Conservation (phyloP, 2,329 filamentous ascomycete genomes). For the Venturia oleaginea region DNA sequence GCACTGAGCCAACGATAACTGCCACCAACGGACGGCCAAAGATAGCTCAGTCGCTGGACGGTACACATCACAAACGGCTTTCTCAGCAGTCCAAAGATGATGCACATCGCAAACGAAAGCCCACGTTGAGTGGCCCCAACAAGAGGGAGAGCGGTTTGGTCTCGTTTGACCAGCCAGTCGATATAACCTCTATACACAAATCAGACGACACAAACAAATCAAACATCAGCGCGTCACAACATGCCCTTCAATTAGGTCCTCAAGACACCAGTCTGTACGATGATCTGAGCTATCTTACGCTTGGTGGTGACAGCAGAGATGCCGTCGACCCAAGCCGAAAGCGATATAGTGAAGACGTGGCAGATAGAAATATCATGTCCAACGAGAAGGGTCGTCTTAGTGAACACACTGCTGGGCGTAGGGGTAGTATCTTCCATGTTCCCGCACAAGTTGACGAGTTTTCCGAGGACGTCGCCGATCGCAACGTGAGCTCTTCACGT, state of each 20-base stretch:
- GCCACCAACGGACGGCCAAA: neutral
- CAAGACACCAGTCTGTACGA: neutral
- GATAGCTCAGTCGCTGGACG: neutral
- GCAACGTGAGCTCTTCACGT: neutral
- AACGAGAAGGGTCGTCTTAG: neutral
- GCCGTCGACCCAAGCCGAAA: constrained; percentile 11
- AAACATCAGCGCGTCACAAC: neutral
- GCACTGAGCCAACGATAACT: neutral
- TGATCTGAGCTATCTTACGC: constrained; percentile 17
- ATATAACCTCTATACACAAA: neutral
- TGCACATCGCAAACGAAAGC: neutral
- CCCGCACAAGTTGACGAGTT: neutral
- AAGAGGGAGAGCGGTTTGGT: neutral
- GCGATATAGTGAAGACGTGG: constrained; percentile 46
- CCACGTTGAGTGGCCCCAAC: neutral
- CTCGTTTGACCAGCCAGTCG: neutral
- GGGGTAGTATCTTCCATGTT: neutral
- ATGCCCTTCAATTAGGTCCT: neutral
- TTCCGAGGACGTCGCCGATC: neutral
- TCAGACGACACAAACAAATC: neutral
- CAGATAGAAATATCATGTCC: constrained; percentile 20
- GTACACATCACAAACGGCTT: neutral
- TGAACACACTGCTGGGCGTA: neutral
- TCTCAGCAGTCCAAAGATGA: neutral
- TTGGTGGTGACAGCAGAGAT: constrained; percentile 18